phyloP scores from a whole-genome alignment of 2,329 filamentous ascomycete genomes.

The Gremmenia infestans region DNA sequence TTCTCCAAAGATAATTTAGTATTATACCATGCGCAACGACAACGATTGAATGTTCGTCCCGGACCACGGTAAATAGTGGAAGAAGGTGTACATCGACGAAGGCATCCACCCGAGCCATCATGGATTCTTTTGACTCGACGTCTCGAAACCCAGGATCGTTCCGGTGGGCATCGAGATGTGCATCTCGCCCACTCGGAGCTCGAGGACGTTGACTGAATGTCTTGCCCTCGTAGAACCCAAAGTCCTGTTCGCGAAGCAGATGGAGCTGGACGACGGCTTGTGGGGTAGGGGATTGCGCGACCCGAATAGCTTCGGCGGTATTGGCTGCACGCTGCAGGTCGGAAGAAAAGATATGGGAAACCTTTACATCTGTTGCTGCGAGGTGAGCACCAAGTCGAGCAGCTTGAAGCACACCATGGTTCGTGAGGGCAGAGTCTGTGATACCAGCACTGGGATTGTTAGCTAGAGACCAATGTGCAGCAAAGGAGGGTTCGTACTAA shows the following conservation, averaged over 20 bases:
- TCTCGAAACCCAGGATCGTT: constrained; percentile 43
- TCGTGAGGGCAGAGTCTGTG: constrained; percentile 75
- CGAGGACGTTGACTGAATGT: constrained; percentile 43
- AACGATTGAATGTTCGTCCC: constrained; percentile 44
- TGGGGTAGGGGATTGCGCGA: constrained; percentile 41
- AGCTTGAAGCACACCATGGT: constrained; percentile 77
- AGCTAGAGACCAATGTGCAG: constrained; percentile 6
- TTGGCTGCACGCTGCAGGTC: constrained; percentile 68
- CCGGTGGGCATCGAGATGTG: constrained; percentile 35
- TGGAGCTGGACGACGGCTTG: constrained; percentile 24
- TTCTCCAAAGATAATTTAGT: constrained; percentile 62
- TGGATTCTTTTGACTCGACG: constrained; percentile 63
- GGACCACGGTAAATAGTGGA: constrained; percentile 40
- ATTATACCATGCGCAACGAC: constrained; percentile 83
- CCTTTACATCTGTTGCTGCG: constrained; percentile 54
- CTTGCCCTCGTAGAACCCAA: constrained; percentile 65
- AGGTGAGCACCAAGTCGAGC: constrained; percentile 64
- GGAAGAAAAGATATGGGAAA: constrained; percentile 71
- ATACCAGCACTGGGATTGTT: constrained; percentile 60
- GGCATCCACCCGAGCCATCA: constrained; percentile 56
- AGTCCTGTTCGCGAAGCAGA: constrained; percentile 67
- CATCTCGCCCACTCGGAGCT: constrained; percentile 33
- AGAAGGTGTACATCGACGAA: constrained; percentile 64
- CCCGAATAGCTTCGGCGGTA: constrained; percentile 63
- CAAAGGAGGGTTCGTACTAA: constrained; percentile 50